These are phyloP conservation scores for Sugiyamaella americana DNA, from an alignment of 805 yeast genomes.

Conservation along the genomic window DNA sequence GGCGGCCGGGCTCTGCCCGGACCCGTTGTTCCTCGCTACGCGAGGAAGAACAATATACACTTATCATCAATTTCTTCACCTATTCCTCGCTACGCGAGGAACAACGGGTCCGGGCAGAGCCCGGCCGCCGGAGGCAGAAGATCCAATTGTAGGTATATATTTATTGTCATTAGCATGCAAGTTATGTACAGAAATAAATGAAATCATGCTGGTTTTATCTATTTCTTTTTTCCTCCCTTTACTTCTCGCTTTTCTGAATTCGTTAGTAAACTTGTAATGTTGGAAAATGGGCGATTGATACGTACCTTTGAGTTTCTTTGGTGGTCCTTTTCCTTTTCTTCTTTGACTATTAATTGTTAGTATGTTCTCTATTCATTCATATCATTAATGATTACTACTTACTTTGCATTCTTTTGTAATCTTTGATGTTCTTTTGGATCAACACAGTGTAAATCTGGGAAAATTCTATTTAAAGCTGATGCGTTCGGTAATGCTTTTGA, in stretches of 20 bases:
- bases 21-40: too few species aligned
- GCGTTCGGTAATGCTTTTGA: constrained; percentile 12
- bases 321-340: constrained; percentile 23
- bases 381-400: background rate
- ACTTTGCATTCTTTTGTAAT: constrained; percentile 19
- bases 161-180: too few species aligned
- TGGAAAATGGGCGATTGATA: background rate
- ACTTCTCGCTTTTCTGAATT: constrained; percentile 4
- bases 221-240: constrained; percentile 1
- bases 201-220: too few species aligned
- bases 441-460: constrained; percentile 19
- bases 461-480: constrained; percentile 13
- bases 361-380: constrained; percentile 2
- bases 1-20: too few species aligned
- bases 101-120: too few species aligned
- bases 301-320: constrained; percentile 21
- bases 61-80: too few species aligned
- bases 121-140: too few species aligned
- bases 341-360: constrained; percentile 4
- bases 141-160: too few species aligned
- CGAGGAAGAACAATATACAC: too few species aligned
- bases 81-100: too few species aligned
- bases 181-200: too few species aligned
- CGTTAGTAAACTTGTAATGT: background rate
- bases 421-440: constrained; percentile 19